A percentile compares a stretch with the other conserved stretches of the same genome.
Evolutionary conservation across 83 land plant genomes (phyloP).

Genomic region (Picea mariana): DNA sequence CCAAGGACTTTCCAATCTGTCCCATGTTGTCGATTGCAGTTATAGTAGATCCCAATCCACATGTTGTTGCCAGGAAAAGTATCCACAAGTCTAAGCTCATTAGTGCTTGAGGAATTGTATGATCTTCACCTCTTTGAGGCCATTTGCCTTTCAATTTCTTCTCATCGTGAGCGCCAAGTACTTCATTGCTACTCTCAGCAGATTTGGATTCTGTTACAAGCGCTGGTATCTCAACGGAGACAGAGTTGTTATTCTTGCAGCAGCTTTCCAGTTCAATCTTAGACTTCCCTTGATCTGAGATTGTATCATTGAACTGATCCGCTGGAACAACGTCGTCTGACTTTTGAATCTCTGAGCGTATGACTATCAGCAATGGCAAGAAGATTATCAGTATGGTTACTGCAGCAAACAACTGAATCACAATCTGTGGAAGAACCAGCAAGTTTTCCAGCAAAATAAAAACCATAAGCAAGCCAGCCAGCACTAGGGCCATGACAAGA

Average conservation of each 20-base stretch:
- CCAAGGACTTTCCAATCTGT: constrained; percentile 40
- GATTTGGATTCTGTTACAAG: background rate
- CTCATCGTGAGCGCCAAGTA: background rate
- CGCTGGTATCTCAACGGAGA: background rate
- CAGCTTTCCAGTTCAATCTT: background rate
- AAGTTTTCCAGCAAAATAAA: too few species aligned
- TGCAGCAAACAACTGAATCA: constrained; percentile 12
- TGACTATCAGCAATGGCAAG: background rate
- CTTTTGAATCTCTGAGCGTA: constrained; percentile 7
- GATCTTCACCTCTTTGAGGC: constrained; percentile 37
- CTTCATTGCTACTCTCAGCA: background rate
- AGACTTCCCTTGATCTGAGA: too few species aligned
- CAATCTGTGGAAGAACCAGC: background rate
- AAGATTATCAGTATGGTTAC: constrained; percentile 5
- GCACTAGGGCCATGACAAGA: too few species aligned
- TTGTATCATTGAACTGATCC: background rate
- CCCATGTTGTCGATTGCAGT: constrained; percentile 61
- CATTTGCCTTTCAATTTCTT: background rate
- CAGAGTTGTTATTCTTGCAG: background rate
- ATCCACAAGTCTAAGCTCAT: constrained; percentile 54
- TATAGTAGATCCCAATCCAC: constrained; percentile 39
- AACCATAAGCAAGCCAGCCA: too few species aligned
- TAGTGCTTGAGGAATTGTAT: constrained; percentile 51
- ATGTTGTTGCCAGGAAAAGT: constrained; percentile 39
- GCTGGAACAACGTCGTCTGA: background rate